Evolutionary conservation across 176 grass and related monocot species (phyloP).

Genomic region (Rhynchospora pubera): DNA sequence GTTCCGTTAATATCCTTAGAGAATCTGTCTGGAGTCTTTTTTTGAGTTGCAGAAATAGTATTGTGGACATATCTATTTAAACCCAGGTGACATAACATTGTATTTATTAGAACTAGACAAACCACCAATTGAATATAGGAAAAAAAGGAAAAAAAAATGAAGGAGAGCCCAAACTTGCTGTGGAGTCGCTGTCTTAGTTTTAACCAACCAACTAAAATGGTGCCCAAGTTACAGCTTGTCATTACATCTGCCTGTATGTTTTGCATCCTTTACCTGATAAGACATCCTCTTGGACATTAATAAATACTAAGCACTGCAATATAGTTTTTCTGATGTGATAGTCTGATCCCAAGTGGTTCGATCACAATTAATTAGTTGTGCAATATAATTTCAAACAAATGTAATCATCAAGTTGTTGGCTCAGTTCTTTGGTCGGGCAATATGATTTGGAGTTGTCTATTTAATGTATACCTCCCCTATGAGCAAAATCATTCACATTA

Average conservation of each 20-base stretch:
- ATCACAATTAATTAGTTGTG: not conserved
- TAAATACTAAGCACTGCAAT: not conserved
- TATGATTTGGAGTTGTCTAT: not conserved
- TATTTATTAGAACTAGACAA: not conserved
- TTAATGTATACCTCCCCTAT: not conserved
- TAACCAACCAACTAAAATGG: not conserved
- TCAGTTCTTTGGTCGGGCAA: not conserved
- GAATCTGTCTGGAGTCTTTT: not conserved
- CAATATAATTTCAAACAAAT: not conserved
- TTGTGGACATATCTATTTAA: not conserved
- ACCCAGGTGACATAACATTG: not conserved
- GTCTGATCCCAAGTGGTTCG: not conserved
- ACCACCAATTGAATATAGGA: not conserved
- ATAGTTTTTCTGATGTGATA: not conserved
- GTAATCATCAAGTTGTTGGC: not conserved
- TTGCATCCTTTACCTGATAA: not conserved
- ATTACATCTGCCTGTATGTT: not conserved
- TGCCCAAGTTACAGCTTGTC: not conserved
- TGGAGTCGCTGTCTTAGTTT: not conserved
- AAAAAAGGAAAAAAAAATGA: not conserved
- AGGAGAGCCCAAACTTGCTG: not conserved
- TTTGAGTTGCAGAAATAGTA: not conserved
- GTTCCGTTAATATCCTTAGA: not conserved
- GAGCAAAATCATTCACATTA: not conserved
- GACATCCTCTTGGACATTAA: not conserved